Evolutionary conservation across 176 grass and related monocot genomes (phyloP).

Genomic region (Oryza nivara): DNA sequence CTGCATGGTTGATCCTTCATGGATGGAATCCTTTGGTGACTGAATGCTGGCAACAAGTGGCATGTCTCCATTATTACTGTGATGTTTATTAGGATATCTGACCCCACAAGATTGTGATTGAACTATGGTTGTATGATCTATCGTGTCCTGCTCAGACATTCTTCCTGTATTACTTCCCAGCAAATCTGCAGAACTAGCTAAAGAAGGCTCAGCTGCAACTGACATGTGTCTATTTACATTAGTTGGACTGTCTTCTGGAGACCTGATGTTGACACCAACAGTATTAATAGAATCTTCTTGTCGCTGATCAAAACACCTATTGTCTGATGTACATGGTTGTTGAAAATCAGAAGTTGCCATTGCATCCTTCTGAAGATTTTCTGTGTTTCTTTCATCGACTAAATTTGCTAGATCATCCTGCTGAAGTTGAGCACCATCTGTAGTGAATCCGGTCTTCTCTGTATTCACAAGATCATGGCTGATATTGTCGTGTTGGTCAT

Average conservation of each 20-base stretch:
- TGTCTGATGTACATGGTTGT: not conserved
- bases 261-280: constrained; percentile 11
- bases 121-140: constrained; percentile 28
- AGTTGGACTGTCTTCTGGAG: constrained; percentile 22
- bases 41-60: constrained; percentile 16
- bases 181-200: constrained; percentile 27
- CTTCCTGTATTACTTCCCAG: constrained; percentile 12
- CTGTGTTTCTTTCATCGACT: constrained; percentile 9
- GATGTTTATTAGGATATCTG: constrained; percentile 21
- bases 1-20: constrained; percentile 14
- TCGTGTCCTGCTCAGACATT: not conserved
- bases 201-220: constrained; percentile 20
- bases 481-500: not conserved
- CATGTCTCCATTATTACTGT: constrained; percentile 17
- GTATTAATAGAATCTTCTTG: constrained; percentile 20
- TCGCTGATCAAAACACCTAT: not conserved
- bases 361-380: constrained; percentile 26
- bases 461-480: constrained; percentile 29
- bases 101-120: constrained; percentile 15
- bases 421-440: constrained; percentile 31
- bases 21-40: constrained; percentile 26
- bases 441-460: constrained; percentile 18
- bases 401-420: constrained; percentile 31
- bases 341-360: constrained; percentile 3
- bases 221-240: constrained; percentile 27